Evolutionary conservation across 1,284 basidiomycete genomes (phyloP), one percentile per base, ranked within the genome.

Genomic region (Puccinia hordei): DNA sequence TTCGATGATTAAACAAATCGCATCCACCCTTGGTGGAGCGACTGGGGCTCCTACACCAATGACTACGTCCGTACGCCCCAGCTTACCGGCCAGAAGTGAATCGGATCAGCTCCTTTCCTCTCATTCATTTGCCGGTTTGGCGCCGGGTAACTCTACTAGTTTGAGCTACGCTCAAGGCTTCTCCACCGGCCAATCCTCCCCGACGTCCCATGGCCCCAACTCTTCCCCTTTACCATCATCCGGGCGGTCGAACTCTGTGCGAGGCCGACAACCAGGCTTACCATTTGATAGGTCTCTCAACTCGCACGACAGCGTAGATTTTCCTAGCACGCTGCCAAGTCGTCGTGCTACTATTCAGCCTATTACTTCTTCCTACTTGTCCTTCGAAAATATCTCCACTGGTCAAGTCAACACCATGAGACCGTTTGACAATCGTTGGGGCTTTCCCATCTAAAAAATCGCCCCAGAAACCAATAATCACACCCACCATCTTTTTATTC

Each of bases 1-100:
- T 49, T 69, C 66, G 17, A 71, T 57, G 33, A 79, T 79, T 35
- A 79, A 79, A 71, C 65, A 69, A 15, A 79, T 79, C 41, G 66
- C 76, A 27, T 79, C 66, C 8, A 41, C 76, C 5, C 51, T 79
- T 1, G 38, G 46, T 68, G 68, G 2, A 30, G 46, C 44, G 49
- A 33, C 22, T 73, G 72, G 53, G 10, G n/a, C 30, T 33, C 53
- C 33, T 9, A 27, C 53, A 15, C 53, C 53, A 6, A 22, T 33
- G 1, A 10, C 44, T n/a, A 6, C 53, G 22, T 27, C 72, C 17
- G 35, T 35, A 12, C 49, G 55, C 1, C 51, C 30, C n/a, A 73
- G 55, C 38, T 49, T 71, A 53, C 46, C 46, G 9, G 30, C 41
- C 2, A 33, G 44, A 9, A 51, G 49, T 19, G 68, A 71, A 22